Conservation (phyloP, 2,329 filamentous ascomycete species). For the Clonostachys chloroleuca region DNA sequence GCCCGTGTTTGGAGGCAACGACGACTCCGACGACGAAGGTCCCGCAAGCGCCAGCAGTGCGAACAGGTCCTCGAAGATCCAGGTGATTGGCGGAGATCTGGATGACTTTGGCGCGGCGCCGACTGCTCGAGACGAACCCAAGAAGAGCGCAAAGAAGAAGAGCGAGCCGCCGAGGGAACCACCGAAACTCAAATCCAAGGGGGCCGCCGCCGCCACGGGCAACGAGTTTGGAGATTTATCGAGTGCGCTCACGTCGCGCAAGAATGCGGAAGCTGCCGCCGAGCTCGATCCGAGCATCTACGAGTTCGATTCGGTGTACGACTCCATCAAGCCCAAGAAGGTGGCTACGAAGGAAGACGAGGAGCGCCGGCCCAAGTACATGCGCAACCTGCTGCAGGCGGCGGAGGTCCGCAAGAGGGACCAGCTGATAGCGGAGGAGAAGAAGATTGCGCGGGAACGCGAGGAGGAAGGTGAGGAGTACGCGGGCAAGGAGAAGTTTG, state of each 20-base stretch:
- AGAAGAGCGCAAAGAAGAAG: constrained; percentile 18
- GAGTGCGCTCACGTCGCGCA: constrained; percentile 56
- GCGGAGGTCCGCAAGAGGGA: constrained; percentile 76
- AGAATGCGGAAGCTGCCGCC: constrained; percentile 60
- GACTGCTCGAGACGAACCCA: constrained; percentile 25
- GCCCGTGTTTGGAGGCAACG: constrained; percentile 54
- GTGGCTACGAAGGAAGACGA: constrained; percentile 47
- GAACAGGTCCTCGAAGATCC: constrained; percentile 29
- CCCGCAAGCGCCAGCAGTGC: constrained; percentile 5
- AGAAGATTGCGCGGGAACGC: constrained; percentile 71
- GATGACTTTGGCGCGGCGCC: constrained; percentile 35
- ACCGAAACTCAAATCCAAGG: constrained; percentile 39
- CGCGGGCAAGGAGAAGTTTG: constrained; percentile 80
- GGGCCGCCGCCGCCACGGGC: constrained; percentile 28
- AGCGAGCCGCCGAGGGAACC: constrained; percentile 23
- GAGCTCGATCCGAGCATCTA: constrained; percentile 71
- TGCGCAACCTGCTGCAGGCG: constrained; percentile 67
- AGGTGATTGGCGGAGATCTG: constrained; percentile 62
- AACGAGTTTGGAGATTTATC: constrained; percentile 59
- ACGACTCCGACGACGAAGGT: constrained; percentile 49
- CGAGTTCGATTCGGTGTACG: constrained; percentile 81
- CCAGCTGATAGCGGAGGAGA: constrained; percentile 73
- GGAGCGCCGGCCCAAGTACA: constrained; percentile 71
- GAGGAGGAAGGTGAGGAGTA: constrained; percentile 79
- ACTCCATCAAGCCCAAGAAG: constrained; percentile 66